phyloP scores from a whole-genome alignment of 345 rosid genomes.

The Durio zibethinus region DNA sequence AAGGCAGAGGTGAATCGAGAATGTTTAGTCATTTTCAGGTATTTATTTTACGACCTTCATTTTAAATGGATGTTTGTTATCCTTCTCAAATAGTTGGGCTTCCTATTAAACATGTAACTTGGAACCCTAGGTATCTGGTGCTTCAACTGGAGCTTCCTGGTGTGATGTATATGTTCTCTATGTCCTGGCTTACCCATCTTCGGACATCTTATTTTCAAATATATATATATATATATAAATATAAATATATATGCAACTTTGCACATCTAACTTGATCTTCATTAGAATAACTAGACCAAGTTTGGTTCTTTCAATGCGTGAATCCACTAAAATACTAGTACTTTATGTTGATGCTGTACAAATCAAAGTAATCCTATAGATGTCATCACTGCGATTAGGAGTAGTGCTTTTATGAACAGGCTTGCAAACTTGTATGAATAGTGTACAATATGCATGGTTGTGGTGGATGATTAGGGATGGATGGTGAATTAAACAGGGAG shows the following conservation, averaged over 20 bases:
- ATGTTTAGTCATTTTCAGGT: constrained; percentile 21
- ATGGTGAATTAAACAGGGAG: background rate
- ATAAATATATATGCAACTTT: background rate
- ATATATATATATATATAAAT: no score
- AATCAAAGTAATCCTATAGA: background rate
- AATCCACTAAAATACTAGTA: background rate
- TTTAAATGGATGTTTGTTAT: background rate
- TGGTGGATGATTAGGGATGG: background rate
- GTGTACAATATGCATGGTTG: background rate
- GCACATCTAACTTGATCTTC: background rate
- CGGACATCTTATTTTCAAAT: no score
- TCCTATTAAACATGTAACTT: constrained; percentile 11
- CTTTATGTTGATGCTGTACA: background rate
- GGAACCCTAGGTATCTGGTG: constrained; percentile 17
- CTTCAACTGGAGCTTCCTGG: constrained; percentile 8
- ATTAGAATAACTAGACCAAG: background rate
- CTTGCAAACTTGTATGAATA: background rate
- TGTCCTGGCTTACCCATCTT: background rate
- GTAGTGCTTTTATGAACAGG: background rate
- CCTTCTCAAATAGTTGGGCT: background rate
- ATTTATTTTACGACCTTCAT: background rate
- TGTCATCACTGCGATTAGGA: background rate
- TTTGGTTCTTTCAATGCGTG: background rate
- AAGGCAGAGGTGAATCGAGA: constrained; percentile 13
- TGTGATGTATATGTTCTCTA: constrained; percentile 9